Evolutionary conservation across 2,329 filamentous ascomycete species (phyloP), one percentile per base, ranked within the genome.

Genomic region (Cladosporium cucumerinum): DNA sequence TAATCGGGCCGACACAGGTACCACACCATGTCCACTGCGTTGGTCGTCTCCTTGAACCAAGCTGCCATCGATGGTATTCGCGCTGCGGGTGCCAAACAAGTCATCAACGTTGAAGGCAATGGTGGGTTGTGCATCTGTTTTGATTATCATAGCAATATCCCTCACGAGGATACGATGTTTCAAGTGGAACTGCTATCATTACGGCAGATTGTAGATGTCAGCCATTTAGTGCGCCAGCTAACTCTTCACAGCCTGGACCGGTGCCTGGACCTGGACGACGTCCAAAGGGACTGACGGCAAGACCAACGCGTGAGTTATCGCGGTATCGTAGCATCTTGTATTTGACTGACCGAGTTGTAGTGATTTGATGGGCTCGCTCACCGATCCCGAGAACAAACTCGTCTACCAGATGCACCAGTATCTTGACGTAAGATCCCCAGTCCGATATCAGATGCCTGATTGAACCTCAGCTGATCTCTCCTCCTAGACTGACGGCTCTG

Each of bases 361-460:
- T 39, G 77, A 78, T 5, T 76, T 77, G 52, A 78, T 84, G 65
- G 78, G 80, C 63, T 74, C 68, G 23, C 78, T 87, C 49, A 83
- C 80, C 10, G 85, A 87, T 67, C 78, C 84, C 0, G 66, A 77
- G 54, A 76, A 85, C 75, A 85, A 84, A 70, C 79, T 86, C 64
- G 75, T 87, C 72, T 86, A 84, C 74, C 83, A 87, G 71, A 86
- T 87, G 85, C 85, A 87, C 72, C 85, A 87, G 75, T 87, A 87
- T 21, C 51, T 54, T 28, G 51, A 54, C n/a, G 51, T 54, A n/a
- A 54, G 51, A n/a, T 14, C 2, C 18, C 5, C 25, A n/a, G 16
- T 30, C 10, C 48, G 16, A 54, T 2, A 8, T 11, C 11, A 10
- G 11, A n/a, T n/a, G 2, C 2, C 16, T 12, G 26, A 2, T 32